Conservation (phyloP, 176 grass and related monocot species). For the Cenchrus fungigraminus region DNA sequence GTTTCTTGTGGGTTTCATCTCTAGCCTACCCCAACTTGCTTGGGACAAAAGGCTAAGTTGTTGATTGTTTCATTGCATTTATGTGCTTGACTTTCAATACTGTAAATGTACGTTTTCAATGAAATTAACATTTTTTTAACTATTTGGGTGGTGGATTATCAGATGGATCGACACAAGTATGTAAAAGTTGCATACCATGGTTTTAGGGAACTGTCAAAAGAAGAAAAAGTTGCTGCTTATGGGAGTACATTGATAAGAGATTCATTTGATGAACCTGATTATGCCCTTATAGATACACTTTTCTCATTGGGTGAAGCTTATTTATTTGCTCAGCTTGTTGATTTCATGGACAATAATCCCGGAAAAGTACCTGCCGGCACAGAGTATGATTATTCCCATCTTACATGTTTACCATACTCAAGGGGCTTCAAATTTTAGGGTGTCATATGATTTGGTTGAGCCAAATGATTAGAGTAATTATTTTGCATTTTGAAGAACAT, state of each 20-base stretch:
- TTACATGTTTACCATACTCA: constrained; percentile 31
- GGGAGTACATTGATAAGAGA: constrained; percentile 90
- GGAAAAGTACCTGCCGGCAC: constrained; percentile 84
- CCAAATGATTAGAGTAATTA: neutral
- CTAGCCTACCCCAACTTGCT: no score
- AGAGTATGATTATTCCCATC: constrained; percentile 66
- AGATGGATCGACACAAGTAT: constrained; percentile 99
- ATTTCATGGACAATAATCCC: constrained; percentile 92
- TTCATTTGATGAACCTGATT: constrained; percentile 99
- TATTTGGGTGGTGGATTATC: constrained; percentile 42
- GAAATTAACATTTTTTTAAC: constrained; percentile 41
- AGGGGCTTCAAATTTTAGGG: neutral
- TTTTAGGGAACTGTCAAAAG: constrained; percentile 89
- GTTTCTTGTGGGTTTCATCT: no score
- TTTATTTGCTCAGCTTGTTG: constrained; percentile 95
- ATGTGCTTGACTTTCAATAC: neutral
- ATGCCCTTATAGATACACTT: constrained; percentile 93
- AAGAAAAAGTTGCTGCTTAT: constrained; percentile 90
- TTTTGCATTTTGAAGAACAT: constrained; percentile 28
- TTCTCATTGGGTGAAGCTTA: constrained; percentile 98
- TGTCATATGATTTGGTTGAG: constrained; percentile 1
- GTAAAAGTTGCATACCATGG: constrained; percentile 99
- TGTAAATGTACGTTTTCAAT: neutral
- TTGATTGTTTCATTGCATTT: constrained; percentile 5
- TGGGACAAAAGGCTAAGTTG: no score